Evolutionary conservation across 306 rosid species (phyloP), one percentile per base, ranked within the genome.

Genomic region (Gastrolobium villosum): DNA sequence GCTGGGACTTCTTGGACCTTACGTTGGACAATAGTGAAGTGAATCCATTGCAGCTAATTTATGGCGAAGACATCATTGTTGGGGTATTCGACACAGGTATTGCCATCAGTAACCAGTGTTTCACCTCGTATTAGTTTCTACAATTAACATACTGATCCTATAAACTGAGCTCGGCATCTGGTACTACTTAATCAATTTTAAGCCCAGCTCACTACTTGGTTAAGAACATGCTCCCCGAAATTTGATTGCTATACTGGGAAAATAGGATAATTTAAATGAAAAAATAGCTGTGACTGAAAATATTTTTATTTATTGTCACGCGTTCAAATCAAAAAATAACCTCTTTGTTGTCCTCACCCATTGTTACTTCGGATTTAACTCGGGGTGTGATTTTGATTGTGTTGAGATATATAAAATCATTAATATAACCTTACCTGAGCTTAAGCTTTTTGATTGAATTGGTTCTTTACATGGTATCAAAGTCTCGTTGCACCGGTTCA

Each of bases 1-100:
- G 90, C 59, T 88, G 92, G 92, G 88, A 88, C 71, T 88, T 88
- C 79, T 37, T 88, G 53, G 87, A 85, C 10, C 87, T 88, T 49
- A 59, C 85, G 61, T 63, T 86, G 71, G 72, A 37, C 61, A 40
- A 37, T 15, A 72, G 65, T 1, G 10, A 40, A 13, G 55, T 46
- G 54, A 43, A 54, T 26, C 80, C 86, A 2, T 28, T 68, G 65
- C 87, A 76, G 65, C 78, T 72, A 34, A 66, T 79, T 39, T 79
- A 81, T 65, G 90, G 88, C 35, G 76, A 79, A 43, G 76, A 86
- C 34, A 54, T 79, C 31, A 57, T 86, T 39, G 90, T 88, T 70
- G 92, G 84, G 74, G 34, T 88, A 13, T 82, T 88, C n/a, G 92
- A 88, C 68, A 59, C 90, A 84, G 90, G 92, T 88, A 37, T 61